Conservation (phyloP, 2,329 filamentous ascomycete genomes). For the Trichoderma sp. region DNA sequence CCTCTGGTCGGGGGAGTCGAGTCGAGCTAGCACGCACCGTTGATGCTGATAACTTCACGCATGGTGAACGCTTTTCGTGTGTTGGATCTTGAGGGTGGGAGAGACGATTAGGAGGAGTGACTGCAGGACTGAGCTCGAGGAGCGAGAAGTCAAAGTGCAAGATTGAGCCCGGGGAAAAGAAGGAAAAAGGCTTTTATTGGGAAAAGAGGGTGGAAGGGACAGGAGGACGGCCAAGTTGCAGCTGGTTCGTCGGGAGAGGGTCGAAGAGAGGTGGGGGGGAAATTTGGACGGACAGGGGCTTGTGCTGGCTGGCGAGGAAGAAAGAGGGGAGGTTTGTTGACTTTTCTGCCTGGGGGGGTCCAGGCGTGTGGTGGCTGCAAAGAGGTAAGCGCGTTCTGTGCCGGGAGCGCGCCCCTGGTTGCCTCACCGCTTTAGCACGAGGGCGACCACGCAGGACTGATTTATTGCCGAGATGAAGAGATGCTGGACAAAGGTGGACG, state of each 20-base stretch:
- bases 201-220: constrained; percentile 34
- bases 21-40: constrained; percentile 66
- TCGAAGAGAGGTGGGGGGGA: constrained; percentile 48
- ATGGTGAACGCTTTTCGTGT: constrained; percentile 61
- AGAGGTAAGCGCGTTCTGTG: constrained; percentile 42
- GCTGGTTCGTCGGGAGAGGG: constrained; percentile 33
- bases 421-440: constrained; percentile 31
- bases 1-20: neutral
- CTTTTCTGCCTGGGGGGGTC: constrained; percentile 33
- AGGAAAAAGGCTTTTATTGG: constrained; percentile 34
- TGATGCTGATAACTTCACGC: constrained; percentile 99
- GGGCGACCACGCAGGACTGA: constrained; percentile 7
- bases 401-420: constrained; percentile 26
- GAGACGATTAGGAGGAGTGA: constrained; percentile 37
- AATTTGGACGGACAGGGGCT: constrained; percentile 47
- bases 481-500: neutral
- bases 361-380: constrained; percentile 38
- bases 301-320: constrained; percentile 5
- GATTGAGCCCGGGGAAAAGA: constrained; percentile 34
- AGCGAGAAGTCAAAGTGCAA: constrained; percentile 33
- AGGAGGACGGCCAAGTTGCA: constrained; percentile 32
- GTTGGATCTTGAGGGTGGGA: constrained; percentile 16
- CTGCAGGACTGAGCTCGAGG: constrained; percentile 34
- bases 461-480: constrained; percentile 22
- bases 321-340: constrained; percentile 44